These are phyloP conservation scores for Metschnikowia anglica DNA, from an alignment of 805 yeast species.

Conservation along the genomic window DNA sequence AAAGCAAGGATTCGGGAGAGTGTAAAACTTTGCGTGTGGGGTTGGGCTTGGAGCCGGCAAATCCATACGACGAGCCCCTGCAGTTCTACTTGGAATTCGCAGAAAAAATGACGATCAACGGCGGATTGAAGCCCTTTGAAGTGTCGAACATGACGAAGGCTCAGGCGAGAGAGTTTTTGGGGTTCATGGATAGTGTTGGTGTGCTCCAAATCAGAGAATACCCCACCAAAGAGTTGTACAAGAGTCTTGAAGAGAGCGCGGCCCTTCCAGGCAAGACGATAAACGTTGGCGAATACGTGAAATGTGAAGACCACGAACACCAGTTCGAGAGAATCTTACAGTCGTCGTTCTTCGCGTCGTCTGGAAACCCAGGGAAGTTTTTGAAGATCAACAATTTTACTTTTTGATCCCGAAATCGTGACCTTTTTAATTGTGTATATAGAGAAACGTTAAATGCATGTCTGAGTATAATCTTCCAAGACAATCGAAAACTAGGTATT, in stretches of 20 bases:
- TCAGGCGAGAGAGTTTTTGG: slow-evolving; percentile 32
- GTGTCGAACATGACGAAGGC: slow-evolving; percentile 32
- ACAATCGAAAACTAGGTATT: slow-evolving; percentile 3
- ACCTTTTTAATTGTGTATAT: too few relatives aligned
- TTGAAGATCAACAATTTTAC: slow-evolving; percentile 31
- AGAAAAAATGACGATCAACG: slow-evolving; percentile 39
- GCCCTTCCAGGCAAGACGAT: slow-evolving; percentile 3
- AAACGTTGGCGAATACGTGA: slow-evolving; percentile 21
- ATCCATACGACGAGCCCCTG: slow-evolving; percentile 52
- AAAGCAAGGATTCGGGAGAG: slow-evolving; percentile 51
- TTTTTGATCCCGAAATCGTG: too few relatives aligned
- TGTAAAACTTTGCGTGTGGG: slow-evolving; percentile 58
- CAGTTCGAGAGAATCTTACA: slow-evolving; percentile 32
- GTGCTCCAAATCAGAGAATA: slow-evolving; percentile 36
- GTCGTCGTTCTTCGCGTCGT: slow-evolving; percentile 32
- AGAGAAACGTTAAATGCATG: too few relatives aligned
- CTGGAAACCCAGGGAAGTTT: slow-evolving; percentile 42
- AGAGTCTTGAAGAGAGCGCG: slow-evolving; percentile 17
- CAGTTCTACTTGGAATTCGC: slow-evolving; percentile 59
- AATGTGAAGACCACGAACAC: slow-evolving; percentile 22
- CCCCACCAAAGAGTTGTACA: slow-evolving; percentile 27
- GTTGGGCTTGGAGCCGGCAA: slow-evolving; percentile 49
- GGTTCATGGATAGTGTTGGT: slow-evolving; percentile 34
- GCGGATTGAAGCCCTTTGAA: slow-evolving; percentile 30
- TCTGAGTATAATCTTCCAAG: too few relatives aligned